Conservation (phyloP, 495 filamentous ascomycete genomes). For the Annulohypoxylon bovei region DNA sequence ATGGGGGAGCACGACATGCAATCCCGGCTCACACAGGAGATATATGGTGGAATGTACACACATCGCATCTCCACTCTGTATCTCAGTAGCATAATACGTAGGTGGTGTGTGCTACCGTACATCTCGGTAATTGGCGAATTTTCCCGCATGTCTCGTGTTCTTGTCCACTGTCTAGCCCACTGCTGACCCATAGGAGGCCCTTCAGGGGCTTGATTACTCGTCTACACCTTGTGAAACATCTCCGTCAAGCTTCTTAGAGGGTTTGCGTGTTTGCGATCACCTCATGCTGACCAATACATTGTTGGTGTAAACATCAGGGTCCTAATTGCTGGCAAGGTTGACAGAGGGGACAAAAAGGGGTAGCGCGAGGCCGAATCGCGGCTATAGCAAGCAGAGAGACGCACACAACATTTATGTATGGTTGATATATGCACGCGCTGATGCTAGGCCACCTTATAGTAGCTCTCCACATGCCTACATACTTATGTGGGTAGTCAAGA, state of each 20-base stretch:
- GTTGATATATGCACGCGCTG: slow-evolving; percentile 25
- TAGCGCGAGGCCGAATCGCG: slow-evolving; percentile 17
- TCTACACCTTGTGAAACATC: slow-evolving; percentile 30
- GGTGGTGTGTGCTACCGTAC: slow-evolving; percentile 23
- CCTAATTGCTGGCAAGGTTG: background rate
- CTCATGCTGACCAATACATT: slow-evolving; percentile 16
- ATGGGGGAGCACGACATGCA: slow-evolving; percentile 30
- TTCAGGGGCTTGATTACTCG: slow-evolving; percentile 29
- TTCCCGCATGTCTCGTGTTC: slow-evolving; percentile 43
- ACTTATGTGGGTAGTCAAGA: background rate
- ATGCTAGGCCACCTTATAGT: slow-evolving; percentile 9
- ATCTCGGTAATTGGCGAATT: slow-evolving; percentile 47
- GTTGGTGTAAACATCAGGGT: background rate
- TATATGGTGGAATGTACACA: slow-evolving; percentile 43
- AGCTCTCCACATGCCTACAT: background rate
- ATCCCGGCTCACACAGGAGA: slow-evolving; percentile 39
- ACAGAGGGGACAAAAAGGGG: background rate
- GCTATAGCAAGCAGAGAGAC: slow-evolving; percentile 18
- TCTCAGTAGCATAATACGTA: slow-evolving; percentile 30
- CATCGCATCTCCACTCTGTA: slow-evolving; percentile 38
- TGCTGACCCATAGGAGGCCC: slow-evolving; percentile 13
- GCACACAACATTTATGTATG: slow-evolving; percentile 29
- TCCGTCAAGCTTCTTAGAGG: slow-evolving; percentile 19
- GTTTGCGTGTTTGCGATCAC: slow-evolving; percentile 30
- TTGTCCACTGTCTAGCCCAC: slow-evolving; percentile 25